Conservation (phyloP, 768 basidiomycete species). For the Suillus subluteus region DNA sequence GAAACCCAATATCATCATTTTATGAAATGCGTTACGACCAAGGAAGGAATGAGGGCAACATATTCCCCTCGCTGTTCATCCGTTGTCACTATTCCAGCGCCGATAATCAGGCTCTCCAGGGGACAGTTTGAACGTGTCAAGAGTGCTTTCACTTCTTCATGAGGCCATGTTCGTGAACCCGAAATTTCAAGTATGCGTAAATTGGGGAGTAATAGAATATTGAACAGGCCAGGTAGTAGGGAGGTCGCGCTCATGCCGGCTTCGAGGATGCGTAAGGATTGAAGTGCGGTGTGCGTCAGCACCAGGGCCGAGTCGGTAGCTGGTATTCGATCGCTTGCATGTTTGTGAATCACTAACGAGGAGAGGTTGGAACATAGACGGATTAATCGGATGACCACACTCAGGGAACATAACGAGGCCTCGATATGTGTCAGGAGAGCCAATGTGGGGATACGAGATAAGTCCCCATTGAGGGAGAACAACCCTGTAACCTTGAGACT, state of each 20-base stretch:
- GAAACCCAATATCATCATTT: neutral
- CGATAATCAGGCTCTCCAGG: neutral
- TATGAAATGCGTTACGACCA: neutral
- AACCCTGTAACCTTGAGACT: neutral
- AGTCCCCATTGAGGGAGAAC: too few relatives aligned
- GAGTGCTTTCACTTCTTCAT: neutral
- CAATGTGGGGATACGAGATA: neutral
- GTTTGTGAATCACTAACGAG: neutral
- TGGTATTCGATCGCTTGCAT: too few relatives aligned
- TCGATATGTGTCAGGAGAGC: neutral
- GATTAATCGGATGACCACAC: neutral
- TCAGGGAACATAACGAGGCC: too few relatives aligned
- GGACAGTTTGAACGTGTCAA: neutral
- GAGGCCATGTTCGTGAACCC: neutral
- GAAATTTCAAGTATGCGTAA: neutral
- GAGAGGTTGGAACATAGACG: neutral
- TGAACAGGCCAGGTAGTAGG: neutral
- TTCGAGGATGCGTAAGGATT: neutral
- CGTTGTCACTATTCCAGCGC: neutral
- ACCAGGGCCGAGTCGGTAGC: too few relatives aligned
- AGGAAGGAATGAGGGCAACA: neutral
- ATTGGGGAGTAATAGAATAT: neutral
- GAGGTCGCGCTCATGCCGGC: too few relatives aligned
- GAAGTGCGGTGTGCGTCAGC: neutral
- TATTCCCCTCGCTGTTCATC: neutral